Evolutionary conservation across 2,329 filamentous ascomycete genomes (phyloP), one percentile per base, ranked within the genome.

Genomic region (Colletotrichum ledebouriae): DNA sequence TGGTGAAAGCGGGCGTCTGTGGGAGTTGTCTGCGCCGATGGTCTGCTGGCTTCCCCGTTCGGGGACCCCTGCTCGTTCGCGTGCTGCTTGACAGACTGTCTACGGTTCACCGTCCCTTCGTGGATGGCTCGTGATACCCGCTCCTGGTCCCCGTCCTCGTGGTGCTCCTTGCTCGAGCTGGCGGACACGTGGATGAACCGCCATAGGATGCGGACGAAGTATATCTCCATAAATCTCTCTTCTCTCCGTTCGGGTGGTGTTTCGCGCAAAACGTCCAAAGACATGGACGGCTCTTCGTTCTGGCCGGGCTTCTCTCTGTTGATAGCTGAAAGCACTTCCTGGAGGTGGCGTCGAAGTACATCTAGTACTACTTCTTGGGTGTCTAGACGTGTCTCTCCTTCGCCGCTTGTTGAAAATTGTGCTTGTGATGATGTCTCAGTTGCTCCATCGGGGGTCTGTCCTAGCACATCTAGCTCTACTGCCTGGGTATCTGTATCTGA

Each of bases 291-390:
- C 34, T 1, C 58, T 39, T 13, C 34, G 12, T 12, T 39, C 12
- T 13, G 34, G 44, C 17, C 20, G 17, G 44, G n/a, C 20, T 46
- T 20, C 9, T 11, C 20, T 46, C 34, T 39, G 70, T 86, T 86
- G 58, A 86, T 80, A 20, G 85, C 77, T 12, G 75, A 75, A 3
- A 86, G 71, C 0, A 86, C 79, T 58, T 82, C 80, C 69, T 86
- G 84, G 22, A 86, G 75, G 61, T 86, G 85, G 37, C 81, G 80
- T 3, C 85, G 80, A 7, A 86, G 70, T 2, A 86, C 83, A 52
- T 83, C 77, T n/a, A 79, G 76, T 1, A 86, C 82, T 2, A 39
- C 34, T 39, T 39, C 34, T 5, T 39, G 5, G 6, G 9, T 10
- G 10, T 74, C 20, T 78, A 75, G 1, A 60, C 64, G 65, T 68